A percentile compares a stretch with the other conserved stretches of the same genome.
These are phyloP conservation scores for Clonostachys rhizophaga DNA, from an alignment of 2,329 filamentous ascomycete genomes.

Conservation along the genomic window DNA sequence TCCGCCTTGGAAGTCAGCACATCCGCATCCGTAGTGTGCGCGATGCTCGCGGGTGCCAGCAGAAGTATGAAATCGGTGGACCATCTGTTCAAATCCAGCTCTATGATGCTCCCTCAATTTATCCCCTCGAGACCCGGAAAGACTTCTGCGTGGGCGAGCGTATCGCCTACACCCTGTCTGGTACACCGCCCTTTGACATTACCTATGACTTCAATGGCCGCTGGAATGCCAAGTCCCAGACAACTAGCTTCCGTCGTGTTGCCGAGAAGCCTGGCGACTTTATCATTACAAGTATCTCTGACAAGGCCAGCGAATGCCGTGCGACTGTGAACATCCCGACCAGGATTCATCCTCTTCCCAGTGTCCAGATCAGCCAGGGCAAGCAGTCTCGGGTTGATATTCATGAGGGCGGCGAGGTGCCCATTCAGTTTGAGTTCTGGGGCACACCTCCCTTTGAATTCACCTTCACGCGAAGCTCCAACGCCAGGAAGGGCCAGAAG, in stretches of 20 bases:
- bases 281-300: conserved; percentile 78
- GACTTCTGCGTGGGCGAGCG: conserved; percentile 97
- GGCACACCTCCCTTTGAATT: conserved; percentile 97
- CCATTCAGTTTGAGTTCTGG: conserved; percentile 92
- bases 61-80: conserved; percentile 64
- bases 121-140: conserved; percentile 74
- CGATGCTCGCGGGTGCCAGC: conserved; percentile 81
- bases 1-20: conserved; percentile 85
- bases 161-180: conserved; percentile 86
- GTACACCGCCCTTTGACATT: conserved; percentile 87
- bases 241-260: conserved; percentile 86
- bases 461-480: conserved; percentile 89
- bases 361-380: conserved; percentile 84
- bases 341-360: conserved; percentile 85
- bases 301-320: conserved; percentile 84
- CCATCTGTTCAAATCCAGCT: conserved; percentile 87
- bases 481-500: conserved; percentile 74
- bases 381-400: conserved; percentile 81
- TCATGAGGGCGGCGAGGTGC: conserved; percentile 90
- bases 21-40: conserved; percentile 86
- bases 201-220: conserved; percentile 84
- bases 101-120: conserved; percentile 88
- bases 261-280: conserved; percentile 90
- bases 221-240: conserved; percentile 73
- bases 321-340: conserved; percentile 75